Evolutionary conservation across 2,329 filamentous ascomycete species (phyloP), one percentile per base, ranked within the genome.

Genomic region (Hymenotorrendiella dingleyae): DNA sequence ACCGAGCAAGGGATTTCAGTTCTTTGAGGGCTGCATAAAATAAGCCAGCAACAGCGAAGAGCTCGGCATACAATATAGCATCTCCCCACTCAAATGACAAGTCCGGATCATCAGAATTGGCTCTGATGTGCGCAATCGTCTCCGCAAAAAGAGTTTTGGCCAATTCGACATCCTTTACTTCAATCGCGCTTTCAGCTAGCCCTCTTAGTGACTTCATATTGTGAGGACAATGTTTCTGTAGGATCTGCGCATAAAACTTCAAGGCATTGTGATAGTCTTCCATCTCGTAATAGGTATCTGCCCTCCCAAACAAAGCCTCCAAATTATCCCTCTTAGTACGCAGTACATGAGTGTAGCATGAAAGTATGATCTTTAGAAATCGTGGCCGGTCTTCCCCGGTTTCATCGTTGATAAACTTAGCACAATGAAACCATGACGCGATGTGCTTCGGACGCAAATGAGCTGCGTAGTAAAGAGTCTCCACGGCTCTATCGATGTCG

Each of bases 31-130:
- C 89, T 50, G 82, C 73, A 5, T 71, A 64, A 54, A 82, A 84
- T 41, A 77, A 72, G 27, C 74, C 73, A 8, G 78, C 64, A 36
- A 81, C 77, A 21, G 80, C 78, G 47, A 90, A 80, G 14, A 97
- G 72, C 56, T 96, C 88, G 28, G 88, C 75, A 53, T 93, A 95
- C 41, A 90, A 84, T 47, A 88, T 85, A 30, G 94, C 70, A 61
- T 97, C 85, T 40, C 84, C 81, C 91, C 91, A 98, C 10, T 42
- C 46, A 43, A 62, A 58, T 3, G 22, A 29, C 7, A 30, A 29
- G 2, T 48, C 48, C 1, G 35, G 21, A 6, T 52, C 43, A 21
- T 45, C 38, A 14, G 42, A 29, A 8, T 40, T 21, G 10, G 43
- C 37, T 35, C 48, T 57, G 30, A 55, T 54, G 33, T 60, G 51